Base-by-base conservation (phyloP, 1,139 yeast genomes). In the Suzukiozyma palmioleophila region DNA sequence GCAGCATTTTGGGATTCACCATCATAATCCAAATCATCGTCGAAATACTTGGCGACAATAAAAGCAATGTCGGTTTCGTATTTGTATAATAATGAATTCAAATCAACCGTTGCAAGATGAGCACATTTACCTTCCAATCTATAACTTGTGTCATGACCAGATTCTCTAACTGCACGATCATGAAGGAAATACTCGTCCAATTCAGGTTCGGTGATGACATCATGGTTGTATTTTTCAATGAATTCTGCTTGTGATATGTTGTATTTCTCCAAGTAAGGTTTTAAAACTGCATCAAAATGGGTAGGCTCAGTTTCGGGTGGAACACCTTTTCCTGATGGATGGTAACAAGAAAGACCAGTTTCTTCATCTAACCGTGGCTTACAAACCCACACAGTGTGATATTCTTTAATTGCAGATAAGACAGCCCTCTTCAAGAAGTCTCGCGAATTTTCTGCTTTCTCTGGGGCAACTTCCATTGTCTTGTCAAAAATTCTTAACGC, bases 301-400 rank as follows among this genome's bases (percentile, higher is more conserved):
- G 88, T 79, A 0, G 94, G 71, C 60, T 92, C 99, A 1, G 97
- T 90, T 60, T 92, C 99, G 8, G 97, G 97, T 4, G 98, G 98
- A 34, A 92, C 78, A 14, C 97, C 97, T 26, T 75, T 51, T 29
- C 97, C 97, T 42, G 77, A 84, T 0, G 98, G 97, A 52, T 87
- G 88, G 58, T 88, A 94, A 48, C 96, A 80, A 0, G 97, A 89
- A 38, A 92, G 67, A 0, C 96, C 96, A 0, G 97, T 80, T n/a
- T 54, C 65, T 12, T 64, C 65, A 54, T 92, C 97, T 26, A 77
- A 62, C 43, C 98, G 73, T 24, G 97, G 97, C 35, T 60, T 54
- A 3, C 78, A 53, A 42, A 75, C 76, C 98, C 98, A 92, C 5
- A 92, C 88, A 0, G 78, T 75, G 41, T 75, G 63, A 55, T 94